Conservation (phyloP, 345 rosid genomes). For the Salix brachista region DNA sequence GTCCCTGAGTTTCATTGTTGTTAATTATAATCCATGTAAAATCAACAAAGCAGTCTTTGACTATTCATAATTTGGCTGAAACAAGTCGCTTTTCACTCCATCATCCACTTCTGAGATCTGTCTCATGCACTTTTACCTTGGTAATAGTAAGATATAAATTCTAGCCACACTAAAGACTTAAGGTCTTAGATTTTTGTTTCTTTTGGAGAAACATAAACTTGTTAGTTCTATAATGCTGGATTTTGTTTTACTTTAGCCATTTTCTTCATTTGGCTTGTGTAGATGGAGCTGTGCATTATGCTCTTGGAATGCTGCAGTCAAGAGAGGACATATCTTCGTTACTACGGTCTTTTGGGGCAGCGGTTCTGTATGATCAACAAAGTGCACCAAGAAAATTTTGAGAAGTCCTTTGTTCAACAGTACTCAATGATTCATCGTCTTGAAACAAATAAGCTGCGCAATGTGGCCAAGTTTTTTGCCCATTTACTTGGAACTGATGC, state of each 20-base stretch:
- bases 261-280: conserved; percentile 24
- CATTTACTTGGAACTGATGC: conserved; percentile 93
- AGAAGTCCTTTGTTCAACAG: conserved; percentile 84
- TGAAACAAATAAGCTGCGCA: conserved; percentile 81
- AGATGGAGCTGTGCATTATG: conserved; percentile 97
- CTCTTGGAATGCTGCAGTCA: conserved; percentile 92
- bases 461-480: conserved; percentile 92
- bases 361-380: conserved; percentile 94
- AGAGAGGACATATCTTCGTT: conserved; percentile 91
- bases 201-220: background rate
- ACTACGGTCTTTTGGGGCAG: conserved; percentile 87
- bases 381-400: conserved; percentile 85
- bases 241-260: background rate
- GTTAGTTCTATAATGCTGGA: background rate
- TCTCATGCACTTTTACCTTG: too few relatives aligned
- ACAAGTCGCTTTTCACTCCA: too few relatives aligned
- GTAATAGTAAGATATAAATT: too few relatives aligned
- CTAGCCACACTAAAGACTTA: too few relatives aligned
- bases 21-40: background rate
- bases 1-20: background rate
- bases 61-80: too few relatives aligned
- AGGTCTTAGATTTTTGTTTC: too few relatives aligned
- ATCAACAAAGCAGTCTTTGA: too few relatives aligned
- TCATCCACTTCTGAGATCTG: too few relatives aligned
- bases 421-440: conserved; percentile 94